Evolutionary conservation across 2,329 filamentous ascomycete species (phyloP).

Genomic region (Fusarium napiforme): DNA sequence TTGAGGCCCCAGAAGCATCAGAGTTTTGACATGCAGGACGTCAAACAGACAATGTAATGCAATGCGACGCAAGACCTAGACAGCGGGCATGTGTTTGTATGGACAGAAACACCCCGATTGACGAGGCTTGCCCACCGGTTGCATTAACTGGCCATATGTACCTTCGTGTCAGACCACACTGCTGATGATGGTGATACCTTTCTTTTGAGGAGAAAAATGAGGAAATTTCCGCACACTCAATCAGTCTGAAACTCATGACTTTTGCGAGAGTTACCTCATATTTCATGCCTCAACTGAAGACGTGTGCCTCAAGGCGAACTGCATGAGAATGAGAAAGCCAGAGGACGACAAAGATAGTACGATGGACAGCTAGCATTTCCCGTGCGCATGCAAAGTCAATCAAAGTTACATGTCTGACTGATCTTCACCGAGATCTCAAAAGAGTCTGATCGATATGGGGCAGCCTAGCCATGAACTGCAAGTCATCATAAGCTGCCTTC

Average conservation of each 20-base stretch:
- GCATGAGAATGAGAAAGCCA: conserved; percentile 12
- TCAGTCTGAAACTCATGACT: not conserved
- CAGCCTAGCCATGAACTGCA: conserved; percentile 5
- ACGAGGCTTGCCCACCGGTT: conserved; percentile 38
- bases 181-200: conserved; percentile 9
- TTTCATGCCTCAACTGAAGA: conserved; percentile 33
- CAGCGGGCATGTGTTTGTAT: conserved; percentile 33
- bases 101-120: conserved; percentile 29
- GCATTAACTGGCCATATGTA: conserved; percentile 22
- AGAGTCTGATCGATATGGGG: conserved; percentile 25
- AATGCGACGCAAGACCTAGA: conserved; percentile 20
- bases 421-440: conserved; percentile 25
- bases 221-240: not conserved
- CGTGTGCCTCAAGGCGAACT: conserved; percentile 27
- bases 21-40: conserved; percentile 39
- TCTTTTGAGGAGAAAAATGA: conserved; percentile 27
- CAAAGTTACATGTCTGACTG: conserved; percentile 15
- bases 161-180: not conserved
- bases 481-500: conserved; percentile 16
- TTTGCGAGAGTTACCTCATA: not conserved
- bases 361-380: conserved; percentile 39
- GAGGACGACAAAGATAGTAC: conserved; percentile 31
- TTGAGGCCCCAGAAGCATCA: conserved; percentile 39
- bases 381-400: conserved; percentile 8
- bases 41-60: conserved; percentile 12